Percentiles rank a stretch among this genome's conserved stretches.
Evolutionary conservation across 805 yeast species (phyloP).

Genomic region (Zygosaccharomyces kombuchaensis): DNA sequence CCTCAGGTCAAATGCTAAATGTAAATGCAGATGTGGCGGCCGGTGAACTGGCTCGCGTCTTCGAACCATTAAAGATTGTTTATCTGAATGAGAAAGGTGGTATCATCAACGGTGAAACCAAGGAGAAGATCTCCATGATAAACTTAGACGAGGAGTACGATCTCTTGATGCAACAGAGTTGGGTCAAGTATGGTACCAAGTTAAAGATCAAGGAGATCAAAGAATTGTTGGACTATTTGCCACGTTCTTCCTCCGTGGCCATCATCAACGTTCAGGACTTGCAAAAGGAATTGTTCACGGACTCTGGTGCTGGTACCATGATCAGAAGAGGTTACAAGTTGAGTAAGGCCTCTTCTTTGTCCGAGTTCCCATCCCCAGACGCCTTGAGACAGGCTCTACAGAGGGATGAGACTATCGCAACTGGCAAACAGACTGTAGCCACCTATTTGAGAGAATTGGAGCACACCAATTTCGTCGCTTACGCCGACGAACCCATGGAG

Average conservation of each 20-base stretch:
- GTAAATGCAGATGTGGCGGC: constrained; percentile 99
- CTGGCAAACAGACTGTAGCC: constrained; percentile 72
- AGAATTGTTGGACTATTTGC: constrained; percentile 88
- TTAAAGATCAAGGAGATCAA: constrained; percentile 94
- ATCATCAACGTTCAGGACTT: constrained; percentile 91
- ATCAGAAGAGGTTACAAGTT: constrained; percentile 96
- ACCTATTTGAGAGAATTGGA: constrained; percentile 74
- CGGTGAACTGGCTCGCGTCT: constrained; percentile 92
- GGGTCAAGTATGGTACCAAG: constrained; percentile 99
- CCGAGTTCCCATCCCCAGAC: constrained; percentile 70
- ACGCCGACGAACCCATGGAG: constrained; percentile 94
- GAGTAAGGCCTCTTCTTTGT: constrained; percentile 60
- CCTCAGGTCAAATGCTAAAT: constrained; percentile 92
- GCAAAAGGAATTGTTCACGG: constrained; percentile 96
- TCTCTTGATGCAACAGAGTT: constrained; percentile 79
- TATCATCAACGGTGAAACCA: constrained; percentile 84
- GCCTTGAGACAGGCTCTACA: constrained; percentile 68
- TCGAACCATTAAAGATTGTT: constrained; percentile 95
- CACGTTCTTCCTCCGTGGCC: constrained; percentile 96
- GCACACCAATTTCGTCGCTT: constrained; percentile 58
- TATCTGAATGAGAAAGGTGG: constrained; percentile 98
- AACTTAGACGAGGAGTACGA: constrained; percentile 97
- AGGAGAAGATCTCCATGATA: constrained; percentile 83
- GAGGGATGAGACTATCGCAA: constrained; percentile 68
- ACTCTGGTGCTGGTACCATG: constrained; percentile 98